A percentile compares a stretch with the other conserved stretches of the same genome.
These are phyloP conservation scores for Paraurostyla sp. DNA, from an alignment of 73 alveolate genomes.

Conservation along the genomic window DNA sequence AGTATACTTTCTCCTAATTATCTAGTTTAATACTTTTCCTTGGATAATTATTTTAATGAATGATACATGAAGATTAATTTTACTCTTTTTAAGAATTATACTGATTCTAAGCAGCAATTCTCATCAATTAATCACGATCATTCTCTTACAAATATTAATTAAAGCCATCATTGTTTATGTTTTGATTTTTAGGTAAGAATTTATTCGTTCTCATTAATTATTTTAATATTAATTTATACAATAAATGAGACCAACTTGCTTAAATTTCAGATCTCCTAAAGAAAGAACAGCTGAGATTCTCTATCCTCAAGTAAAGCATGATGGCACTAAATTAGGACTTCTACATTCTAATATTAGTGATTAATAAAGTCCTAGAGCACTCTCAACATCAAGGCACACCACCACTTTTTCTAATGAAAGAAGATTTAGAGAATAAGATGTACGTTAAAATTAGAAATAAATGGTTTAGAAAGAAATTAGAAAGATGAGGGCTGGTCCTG, in stretches of 20 bases:
- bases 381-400: too few relatives aligned
- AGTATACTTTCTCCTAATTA: neutral
- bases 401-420: neutral
- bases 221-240: neutral
- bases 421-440: neutral
- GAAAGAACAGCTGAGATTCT: conserved; percentile 58
- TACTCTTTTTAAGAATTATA: too few relatives aligned
- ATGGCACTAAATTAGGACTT: neutral
- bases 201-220: neutral
- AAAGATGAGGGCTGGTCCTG: neutral
- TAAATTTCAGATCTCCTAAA: conserved; percentile 54
- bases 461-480: neutral
- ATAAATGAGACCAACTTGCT: conserved; percentile 46
- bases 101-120: neutral
- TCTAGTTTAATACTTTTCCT: neutral
- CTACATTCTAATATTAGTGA: too few relatives aligned
- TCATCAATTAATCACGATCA: neutral
- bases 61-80: neutral
- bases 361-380: too few relatives aligned
- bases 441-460: neutral
- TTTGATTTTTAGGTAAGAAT: neutral
- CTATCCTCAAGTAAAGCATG: neutral
- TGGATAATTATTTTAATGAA: neutral
- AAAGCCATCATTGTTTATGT: neutral
- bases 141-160: neutral